Conservation (phyloP, 768 basidiomycete genomes). For the Asterophora parasitica region DNA sequence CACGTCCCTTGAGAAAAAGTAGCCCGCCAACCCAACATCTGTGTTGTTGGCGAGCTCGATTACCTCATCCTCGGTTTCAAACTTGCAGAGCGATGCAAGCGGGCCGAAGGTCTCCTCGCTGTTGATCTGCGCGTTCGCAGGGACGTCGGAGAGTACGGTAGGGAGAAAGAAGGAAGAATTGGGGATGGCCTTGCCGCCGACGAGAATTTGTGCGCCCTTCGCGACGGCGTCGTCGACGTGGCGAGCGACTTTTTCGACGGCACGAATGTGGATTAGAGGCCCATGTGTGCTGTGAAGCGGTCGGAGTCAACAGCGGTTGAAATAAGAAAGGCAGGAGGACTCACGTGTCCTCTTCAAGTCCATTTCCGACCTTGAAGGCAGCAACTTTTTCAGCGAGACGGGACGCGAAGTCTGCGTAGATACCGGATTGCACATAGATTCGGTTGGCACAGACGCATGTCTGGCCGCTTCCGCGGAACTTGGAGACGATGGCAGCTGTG, state of each 20-base stretch:
- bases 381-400: constrained; percentile 81
- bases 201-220: constrained; percentile 81
- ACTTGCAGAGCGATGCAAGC: constrained; percentile 79
- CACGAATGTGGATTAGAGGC: constrained; percentile 85
- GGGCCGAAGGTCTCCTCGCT: constrained; percentile 96
- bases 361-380: constrained; percentile 83
- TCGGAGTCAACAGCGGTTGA: background rate
- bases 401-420: constrained; percentile 91
- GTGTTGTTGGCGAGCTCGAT: constrained; percentile 79
- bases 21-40: constrained; percentile 86
- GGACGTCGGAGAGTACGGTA: constrained; percentile 86
- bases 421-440: constrained; percentile 85
- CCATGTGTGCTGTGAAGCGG: constrained; percentile 74
- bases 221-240: constrained; percentile 88
- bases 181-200: constrained; percentile 76
- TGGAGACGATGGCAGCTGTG: constrained; percentile 65
- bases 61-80: constrained; percentile 93
- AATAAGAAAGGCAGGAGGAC: constrained; percentile 20
- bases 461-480: constrained; percentile 79
- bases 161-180: constrained; percentile 73
- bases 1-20: constrained; percentile 85
- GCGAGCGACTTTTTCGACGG: constrained; percentile 76
- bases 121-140: constrained; percentile 57
- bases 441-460: constrained; percentile 88
- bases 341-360: constrained; percentile 72